A percentile compares a stretch with the other conserved stretches of the same genome.
These are phyloP conservation scores for Boehmeria nivea DNA, from an alignment of 306 rosid genomes.

Conservation along the genomic window DNA sequence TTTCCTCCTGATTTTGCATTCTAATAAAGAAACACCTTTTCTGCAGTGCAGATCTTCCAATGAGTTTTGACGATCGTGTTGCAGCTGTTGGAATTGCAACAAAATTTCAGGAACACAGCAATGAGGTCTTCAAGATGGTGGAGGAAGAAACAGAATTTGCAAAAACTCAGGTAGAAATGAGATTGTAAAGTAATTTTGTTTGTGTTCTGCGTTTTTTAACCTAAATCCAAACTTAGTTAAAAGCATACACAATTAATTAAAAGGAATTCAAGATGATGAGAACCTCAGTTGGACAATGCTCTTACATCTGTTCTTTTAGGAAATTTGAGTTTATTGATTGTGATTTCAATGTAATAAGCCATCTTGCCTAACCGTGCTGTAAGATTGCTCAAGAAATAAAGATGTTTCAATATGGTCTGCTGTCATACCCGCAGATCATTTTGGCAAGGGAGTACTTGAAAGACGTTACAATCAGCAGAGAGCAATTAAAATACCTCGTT, in stretches of 20 bases:
- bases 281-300: too few relatives aligned
- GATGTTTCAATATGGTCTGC: too few relatives aligned
- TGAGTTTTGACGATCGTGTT: constrained; percentile 91
- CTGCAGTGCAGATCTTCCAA: constrained; percentile 95
- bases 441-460: constrained; percentile 93
- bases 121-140: constrained; percentile 68
- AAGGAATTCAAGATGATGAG: neutral
- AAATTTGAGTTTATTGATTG: too few relatives aligned
- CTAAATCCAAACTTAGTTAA: too few relatives aligned
- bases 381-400: too few relatives aligned
- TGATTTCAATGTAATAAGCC: constrained; percentile 10
- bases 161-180: constrained; percentile 74
- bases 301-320: too few relatives aligned
- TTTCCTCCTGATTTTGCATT: constrained; percentile 23
- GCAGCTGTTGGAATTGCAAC: constrained; percentile 94
- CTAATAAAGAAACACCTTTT: constrained; percentile 39
- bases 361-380: too few relatives aligned
- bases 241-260: too few relatives aligned
- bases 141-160: constrained; percentile 81
- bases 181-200: constrained; percentile 14
- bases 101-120: constrained; percentile 72
- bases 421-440: constrained; percentile 60
- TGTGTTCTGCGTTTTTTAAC: too few relatives aligned
- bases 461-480: constrained; percentile 71
- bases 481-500: constrained; percentile 79